Percentiles rank a stretch among this genome's conserved stretches.
These are phyloP conservation scores for Pestalotiopsis sp. DNA, from an alignment of 2,329 filamentous ascomycete genomes.

Conservation along the genomic window DNA sequence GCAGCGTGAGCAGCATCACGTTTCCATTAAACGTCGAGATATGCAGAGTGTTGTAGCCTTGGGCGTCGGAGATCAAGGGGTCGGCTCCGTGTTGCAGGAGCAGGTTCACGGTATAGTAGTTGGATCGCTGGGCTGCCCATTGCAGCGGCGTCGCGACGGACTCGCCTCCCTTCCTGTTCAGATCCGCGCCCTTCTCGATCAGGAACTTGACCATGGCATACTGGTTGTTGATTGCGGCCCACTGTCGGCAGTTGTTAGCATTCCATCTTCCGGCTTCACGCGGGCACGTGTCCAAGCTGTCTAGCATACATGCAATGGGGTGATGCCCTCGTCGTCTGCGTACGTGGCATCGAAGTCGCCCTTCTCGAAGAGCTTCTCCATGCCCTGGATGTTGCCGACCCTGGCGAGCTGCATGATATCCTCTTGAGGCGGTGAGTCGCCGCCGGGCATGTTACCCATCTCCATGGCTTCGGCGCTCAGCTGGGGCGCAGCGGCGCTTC, in stretches of 20 bases:
- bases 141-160: conserved; percentile 92
- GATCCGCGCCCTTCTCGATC: conserved; percentile 79
- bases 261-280: neutral
- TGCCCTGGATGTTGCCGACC: conserved; percentile 80
- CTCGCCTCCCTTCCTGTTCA: conserved; percentile 95
- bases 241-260: conserved; percentile 56
- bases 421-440: conserved; percentile 53
- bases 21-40: conserved; percentile 98
- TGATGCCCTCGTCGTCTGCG: conserved; percentile 90
- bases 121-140: conserved; percentile 95
- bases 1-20: conserved; percentile 82
- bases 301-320: conserved; percentile 81
- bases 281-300: neutral
- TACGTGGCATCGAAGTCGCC: conserved; percentile 83
- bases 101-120: conserved; percentile 95
- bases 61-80: conserved; percentile 86
- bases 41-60: conserved; percentile 97
- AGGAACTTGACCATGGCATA: conserved; percentile 97
- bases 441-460: conserved; percentile 51
- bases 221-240: conserved; percentile 99
- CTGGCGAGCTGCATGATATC: conserved; percentile 97
- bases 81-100: conserved; percentile 91
- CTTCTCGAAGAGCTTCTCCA: conserved; percentile 87
- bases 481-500: conserved; percentile 54
- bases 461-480: conserved; percentile 59